Percentiles rank a stretch among this genome's conserved stretches.
Evolutionary conservation across 352 stramenopile species (phyloP).

Genomic region (Globisporangium emineosum): DNA sequence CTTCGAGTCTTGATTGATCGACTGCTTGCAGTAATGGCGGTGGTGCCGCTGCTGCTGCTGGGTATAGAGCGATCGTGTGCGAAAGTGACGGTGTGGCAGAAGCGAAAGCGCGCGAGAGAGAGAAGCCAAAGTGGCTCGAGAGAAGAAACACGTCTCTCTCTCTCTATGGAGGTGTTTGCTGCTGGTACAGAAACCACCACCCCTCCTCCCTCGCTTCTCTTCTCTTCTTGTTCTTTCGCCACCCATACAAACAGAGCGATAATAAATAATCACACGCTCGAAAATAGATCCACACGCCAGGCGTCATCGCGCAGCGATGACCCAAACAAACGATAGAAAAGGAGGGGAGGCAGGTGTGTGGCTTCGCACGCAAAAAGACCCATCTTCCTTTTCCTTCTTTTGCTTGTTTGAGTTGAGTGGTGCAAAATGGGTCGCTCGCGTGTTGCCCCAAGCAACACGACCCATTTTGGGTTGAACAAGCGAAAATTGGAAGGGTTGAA

Average conservation of each 20-base stretch:
- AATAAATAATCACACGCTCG: too few relatives aligned
- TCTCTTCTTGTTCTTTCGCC: background rate
- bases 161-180: background rate
- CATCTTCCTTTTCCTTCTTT: background rate
- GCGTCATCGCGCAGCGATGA: background rate
- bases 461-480: too few relatives aligned
- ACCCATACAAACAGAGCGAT: background rate
- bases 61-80: background rate
- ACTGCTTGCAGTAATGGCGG: background rate
- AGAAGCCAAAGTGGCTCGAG: conserved; percentile 6
- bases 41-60: background rate
- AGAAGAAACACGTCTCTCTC: background rate
- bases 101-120: background rate
- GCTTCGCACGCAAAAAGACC: background rate
- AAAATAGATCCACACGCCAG: background rate
- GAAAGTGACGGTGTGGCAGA: background rate
- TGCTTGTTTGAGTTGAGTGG: too few relatives aligned
- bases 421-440: background rate
- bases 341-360: background rate
- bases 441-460: background rate
- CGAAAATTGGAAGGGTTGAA: too few relatives aligned
- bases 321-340: background rate
- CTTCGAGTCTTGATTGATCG: too few relatives aligned
- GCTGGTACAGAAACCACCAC: background rate
- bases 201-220: background rate